These are phyloP conservation scores for Agapanthus africanus DNA, from an alignment of 106 monocot species.

Conservation along the genomic window DNA sequence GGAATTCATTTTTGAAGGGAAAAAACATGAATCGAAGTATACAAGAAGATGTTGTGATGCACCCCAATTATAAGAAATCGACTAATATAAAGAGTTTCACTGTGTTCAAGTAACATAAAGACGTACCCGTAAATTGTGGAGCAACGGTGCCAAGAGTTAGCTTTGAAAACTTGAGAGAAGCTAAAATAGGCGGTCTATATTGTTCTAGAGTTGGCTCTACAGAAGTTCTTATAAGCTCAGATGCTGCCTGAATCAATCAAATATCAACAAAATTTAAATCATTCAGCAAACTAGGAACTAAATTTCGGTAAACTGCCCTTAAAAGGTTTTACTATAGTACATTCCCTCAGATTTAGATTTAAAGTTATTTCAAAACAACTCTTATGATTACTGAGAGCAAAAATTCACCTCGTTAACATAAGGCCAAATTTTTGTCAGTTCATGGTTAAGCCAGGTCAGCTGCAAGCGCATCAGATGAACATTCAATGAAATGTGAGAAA, in stretches of 20 bases:
- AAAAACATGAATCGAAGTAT: too few species aligned
- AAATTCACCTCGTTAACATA: conserved; percentile 75
- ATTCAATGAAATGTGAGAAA: conserved; percentile 12
- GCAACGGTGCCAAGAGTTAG: conserved; percentile 95
- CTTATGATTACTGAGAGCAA: conserved; percentile 3
- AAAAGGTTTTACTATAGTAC: too few species aligned
- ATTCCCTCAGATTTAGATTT: too few species aligned
- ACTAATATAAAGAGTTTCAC: neutral
- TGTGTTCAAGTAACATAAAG: neutral
- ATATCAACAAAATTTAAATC: conserved; percentile 13
- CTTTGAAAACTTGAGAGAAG: conserved; percentile 85
- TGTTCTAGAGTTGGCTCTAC: conserved; percentile 89
- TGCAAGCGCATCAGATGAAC: conserved; percentile 33
- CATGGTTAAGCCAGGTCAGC: conserved; percentile 83
- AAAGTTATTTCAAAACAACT: neutral
- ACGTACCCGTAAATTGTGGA: conserved; percentile 89
- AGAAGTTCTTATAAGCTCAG: conserved; percentile 79
- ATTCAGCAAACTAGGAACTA: neutral
- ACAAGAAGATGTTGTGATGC: too few species aligned
- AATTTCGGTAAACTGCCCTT: too few species aligned
- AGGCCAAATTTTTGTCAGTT: conserved; percentile 93
- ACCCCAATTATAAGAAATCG: too few species aligned
- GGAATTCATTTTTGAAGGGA: neutral
- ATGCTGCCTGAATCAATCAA: conserved; percentile 69
- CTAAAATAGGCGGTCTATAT: conserved; percentile 60